These are phyloP conservation scores for Sporothrix pallida DNA, from an alignment of 2,329 filamentous ascomycete species.

Conservation along the genomic window DNA sequence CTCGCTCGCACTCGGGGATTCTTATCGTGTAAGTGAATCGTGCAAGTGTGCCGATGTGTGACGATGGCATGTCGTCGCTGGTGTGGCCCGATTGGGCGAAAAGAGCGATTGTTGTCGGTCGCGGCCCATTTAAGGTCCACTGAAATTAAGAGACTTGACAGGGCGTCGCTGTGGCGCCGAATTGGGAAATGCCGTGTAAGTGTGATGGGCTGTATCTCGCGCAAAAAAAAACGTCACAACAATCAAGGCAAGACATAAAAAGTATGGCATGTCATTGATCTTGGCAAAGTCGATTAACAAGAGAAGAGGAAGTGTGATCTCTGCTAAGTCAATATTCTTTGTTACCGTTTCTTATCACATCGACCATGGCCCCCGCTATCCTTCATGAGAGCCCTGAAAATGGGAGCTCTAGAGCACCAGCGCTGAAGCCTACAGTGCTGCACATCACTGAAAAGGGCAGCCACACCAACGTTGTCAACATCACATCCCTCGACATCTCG, in stretches of 20 bases:
- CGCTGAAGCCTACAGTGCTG: neutral
- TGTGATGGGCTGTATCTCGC: too few relatives aligned
- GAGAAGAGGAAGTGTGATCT: neutral
- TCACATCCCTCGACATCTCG: neutral
- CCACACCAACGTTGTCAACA: neutral
- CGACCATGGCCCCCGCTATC: neutral
- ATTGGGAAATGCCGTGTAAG: conserved; percentile 8
- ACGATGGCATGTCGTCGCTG: neutral
- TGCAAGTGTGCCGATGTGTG: too few relatives aligned
- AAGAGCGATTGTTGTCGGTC: neutral
- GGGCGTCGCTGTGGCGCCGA: neutral
- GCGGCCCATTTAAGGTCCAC: neutral
- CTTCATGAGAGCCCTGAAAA: neutral
- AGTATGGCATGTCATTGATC: neutral
- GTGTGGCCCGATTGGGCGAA: neutral
- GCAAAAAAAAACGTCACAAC: neutral
- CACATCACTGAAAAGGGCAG: neutral
- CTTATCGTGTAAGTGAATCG: too few relatives aligned
- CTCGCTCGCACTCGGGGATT: too few relatives aligned
- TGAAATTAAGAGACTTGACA: neutral
- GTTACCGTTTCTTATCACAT: neutral
- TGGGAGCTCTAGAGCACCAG: neutral
- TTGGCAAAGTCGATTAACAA: neutral
- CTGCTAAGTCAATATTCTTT: neutral
- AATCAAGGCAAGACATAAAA: neutral